Percentiles rank a stretch among this genome's conserved stretches.
These are phyloP conservation scores for Telopea speciosissima DNA, from an alignment of 177 flowering plant species.

Conservation along the genomic window DNA sequence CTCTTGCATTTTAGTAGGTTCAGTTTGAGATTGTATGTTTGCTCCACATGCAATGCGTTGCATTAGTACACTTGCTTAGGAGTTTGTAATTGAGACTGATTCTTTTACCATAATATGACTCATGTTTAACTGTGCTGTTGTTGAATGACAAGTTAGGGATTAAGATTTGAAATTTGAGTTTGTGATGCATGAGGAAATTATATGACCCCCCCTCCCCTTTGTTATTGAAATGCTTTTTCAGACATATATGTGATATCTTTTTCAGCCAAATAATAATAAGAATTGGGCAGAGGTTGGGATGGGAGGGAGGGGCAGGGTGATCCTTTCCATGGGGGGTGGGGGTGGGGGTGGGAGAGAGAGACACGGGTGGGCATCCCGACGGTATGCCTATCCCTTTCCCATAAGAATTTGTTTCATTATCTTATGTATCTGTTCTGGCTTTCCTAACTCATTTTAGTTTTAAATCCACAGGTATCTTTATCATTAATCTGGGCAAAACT, in stretches of 20 bases:
- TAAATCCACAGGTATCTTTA: constrained; percentile 48
- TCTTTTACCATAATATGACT: background rate
- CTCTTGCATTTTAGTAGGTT: background rate
- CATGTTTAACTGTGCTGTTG: background rate
- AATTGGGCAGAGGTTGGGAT: no score
- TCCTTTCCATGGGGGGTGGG: no score
- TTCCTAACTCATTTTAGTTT: background rate
- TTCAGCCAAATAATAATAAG: no score
- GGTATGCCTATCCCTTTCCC: no score
- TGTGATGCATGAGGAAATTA: background rate
- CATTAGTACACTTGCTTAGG: background rate
- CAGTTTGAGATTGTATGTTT: no score
- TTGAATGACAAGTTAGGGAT: background rate
- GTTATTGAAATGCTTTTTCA: background rate
- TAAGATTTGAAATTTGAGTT: background rate
- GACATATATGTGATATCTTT: background rate
- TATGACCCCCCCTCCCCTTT: no score
- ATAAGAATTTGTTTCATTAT: background rate
- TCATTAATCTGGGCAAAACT: constrained; percentile 80
- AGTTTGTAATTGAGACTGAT: no score
- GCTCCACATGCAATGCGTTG: no score
- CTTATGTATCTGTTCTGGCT: background rate
- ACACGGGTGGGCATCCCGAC: no score
- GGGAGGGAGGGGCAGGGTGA: no score
- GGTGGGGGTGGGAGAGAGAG: no score